Conservation (phyloP, 805 yeast species). For the Nadsonia fulvescens region DNA sequence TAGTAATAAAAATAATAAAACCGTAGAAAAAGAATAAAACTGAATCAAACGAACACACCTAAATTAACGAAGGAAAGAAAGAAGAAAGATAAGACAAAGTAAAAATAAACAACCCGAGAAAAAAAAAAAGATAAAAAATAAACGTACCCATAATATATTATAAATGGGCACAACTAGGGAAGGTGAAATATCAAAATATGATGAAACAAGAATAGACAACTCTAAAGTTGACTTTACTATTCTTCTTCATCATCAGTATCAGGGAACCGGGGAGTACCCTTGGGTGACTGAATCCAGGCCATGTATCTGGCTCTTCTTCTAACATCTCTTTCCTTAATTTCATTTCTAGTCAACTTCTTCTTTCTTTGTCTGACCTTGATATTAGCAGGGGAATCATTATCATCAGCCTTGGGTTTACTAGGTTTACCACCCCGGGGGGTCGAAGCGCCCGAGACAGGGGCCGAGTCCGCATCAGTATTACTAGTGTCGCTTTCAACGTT, state of each 20-base stretch:
- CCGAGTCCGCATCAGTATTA: constrained; percentile 29
- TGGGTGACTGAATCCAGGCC: constrained; percentile 89
- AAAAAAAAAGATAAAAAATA: no score
- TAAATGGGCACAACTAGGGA: no score
- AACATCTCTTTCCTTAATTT: constrained; percentile 76
- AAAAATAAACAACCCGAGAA: no score
- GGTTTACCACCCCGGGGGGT: no score
- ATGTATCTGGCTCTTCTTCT: constrained; percentile 87
- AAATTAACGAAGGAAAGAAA: no score
- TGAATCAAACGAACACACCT: no score
- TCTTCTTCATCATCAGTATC: constrained; percentile 88
- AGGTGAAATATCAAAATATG: no score
- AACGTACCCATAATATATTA: no score
- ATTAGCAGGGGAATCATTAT: constrained; percentile 88
- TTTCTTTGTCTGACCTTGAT: constrained; percentile 82
- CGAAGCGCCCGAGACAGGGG: constrained; percentile 26
- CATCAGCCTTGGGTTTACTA: constrained; percentile 27
- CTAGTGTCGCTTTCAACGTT: constrained; percentile 33
- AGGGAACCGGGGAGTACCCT: constrained; percentile 91
- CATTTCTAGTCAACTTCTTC: constrained; percentile 96
- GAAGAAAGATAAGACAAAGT: no score
- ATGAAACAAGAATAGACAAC: no score
- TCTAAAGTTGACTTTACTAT: constrained; percentile 5
- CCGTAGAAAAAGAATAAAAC: no score
- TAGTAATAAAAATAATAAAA: no score